Evolutionary conservation across 2,329 filamentous ascomycete species (phyloP), one percentile per base, ranked within the genome.

Genomic region (Aureobasidium mangrovei): DNA sequence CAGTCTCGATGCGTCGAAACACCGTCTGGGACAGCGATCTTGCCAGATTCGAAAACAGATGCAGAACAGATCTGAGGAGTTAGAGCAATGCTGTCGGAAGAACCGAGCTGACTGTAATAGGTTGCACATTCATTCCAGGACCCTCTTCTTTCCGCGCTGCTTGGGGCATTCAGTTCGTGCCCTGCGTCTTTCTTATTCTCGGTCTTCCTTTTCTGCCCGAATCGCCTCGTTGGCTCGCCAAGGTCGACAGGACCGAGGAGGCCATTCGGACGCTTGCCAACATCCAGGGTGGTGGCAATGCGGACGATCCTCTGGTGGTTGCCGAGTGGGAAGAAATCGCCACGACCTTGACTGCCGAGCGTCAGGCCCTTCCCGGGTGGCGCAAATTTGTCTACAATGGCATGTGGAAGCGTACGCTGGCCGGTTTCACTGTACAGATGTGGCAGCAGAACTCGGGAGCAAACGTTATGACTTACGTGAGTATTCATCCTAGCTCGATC

Each of bases 331-430:
- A 76, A 57, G 74, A 76, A 57, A 75, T 75, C 51, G 67, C 69
- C 4, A 68, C 64, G 0, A 69, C 69, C 2, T 66, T 74, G 7
- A 66, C 63, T 12, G 70, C 70, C 31, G 73, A 74, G 58, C 67
- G 72, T 24, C 53, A 60, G 28, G 68, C 69, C 18, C 62, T 62
- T 18, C 60, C 63, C 27, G 69, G 69, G 3, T 74, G 70, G 72
- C 64, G 68, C 36, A 73, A 71, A 55, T 75, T 75, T 53, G 62
- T 74, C n/a, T 65, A 70, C 48, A 74, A 74, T 53, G 77, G 78
- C 62, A 82, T 82, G 78, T 81, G 78, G 78, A 74, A 74, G 59
- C 71, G 79, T 12, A 81, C 77, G 2, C 58, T 80, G 45, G 76
- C 77, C 12, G 79, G 79, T 44, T 75, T 78, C 63, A 74, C 73